Evolutionary conservation across 148 eudicot genomes (phyloP).

Genomic region (Silene uniflora): DNA sequence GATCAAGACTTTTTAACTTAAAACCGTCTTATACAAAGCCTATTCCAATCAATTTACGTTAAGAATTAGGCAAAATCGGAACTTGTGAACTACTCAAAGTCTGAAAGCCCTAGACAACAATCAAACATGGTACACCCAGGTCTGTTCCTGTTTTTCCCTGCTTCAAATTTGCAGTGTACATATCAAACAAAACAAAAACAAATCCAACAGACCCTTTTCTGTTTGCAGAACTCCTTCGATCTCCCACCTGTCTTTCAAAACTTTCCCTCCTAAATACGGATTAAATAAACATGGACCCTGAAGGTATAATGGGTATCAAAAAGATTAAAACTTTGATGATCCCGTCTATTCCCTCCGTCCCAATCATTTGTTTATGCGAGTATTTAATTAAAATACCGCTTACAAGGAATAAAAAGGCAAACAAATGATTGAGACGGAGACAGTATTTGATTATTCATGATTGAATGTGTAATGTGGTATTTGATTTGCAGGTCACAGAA

Average conservation of each 20-base stretch:
- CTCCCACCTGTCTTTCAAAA: constrained; percentile 20
- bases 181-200: constrained; percentile 24
- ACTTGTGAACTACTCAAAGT: not conserved
- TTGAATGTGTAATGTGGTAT: constrained; percentile 5
- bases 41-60: not conserved
- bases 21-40: too few species aligned
- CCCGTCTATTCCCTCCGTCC: too few species aligned
- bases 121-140: constrained; percentile 15
- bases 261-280: constrained; percentile 25
- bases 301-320: constrained; percentile 19
- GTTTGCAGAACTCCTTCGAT: constrained; percentile 18
- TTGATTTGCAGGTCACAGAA: constrained; percentile 51
- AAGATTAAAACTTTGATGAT: not conserved
- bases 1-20: too few species aligned
- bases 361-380: too few species aligned
- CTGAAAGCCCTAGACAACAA: not conserved
- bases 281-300: constrained; percentile 26
- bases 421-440: too few species aligned
- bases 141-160: not conserved
- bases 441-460: not conserved
- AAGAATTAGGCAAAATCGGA: not conserved
- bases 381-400: too few species aligned
- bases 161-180: constrained; percentile 7
- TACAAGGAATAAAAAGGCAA: too few species aligned
- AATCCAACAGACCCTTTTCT: constrained; percentile 6